Evolutionary conservation across 106 monocot genomes (phyloP), one percentile per base, ranked within the genome.

Genomic region (Amphibolis antarctica): DNA sequence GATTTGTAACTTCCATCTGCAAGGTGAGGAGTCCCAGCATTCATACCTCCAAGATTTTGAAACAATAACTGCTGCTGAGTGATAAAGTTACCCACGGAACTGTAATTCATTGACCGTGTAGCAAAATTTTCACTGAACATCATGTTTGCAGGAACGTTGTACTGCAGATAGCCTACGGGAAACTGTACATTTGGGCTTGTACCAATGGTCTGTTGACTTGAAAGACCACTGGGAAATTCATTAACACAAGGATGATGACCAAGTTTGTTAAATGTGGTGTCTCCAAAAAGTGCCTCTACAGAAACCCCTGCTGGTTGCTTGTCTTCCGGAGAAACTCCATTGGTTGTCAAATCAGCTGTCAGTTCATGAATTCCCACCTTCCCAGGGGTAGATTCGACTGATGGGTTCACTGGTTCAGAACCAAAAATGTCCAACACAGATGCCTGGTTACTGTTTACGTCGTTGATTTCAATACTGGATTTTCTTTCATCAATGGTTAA

Each of bases 41-140:
- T 81, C 1, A 79, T 10, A 69, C 67, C 78, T 45, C 85, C 83
- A 67, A 80, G 53, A 65, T 90, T 96, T 70, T 89, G 96, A 69
- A 78, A 80, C 46, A 82, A 47, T 30, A 89, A 46, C 59, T 94
- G 89, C 58, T 89, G 89, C 71, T 96, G 90, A 48, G 84, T 66
- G 68, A 90, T 58, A 26, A 80, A 71, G 49, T 77, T 76, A 9
- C 78, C 79, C 83, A 89, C 83, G 20, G 88, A 65, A 67, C 65
- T 73, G 77, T 89, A 89, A 51, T 83, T 79, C 56, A 84, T 57
- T 68, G 77, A 69, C 57, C 86, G 83, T 5, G 70, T 42, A 52
- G 79, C 45, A 70, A 79, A 77, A 51, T 66, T 62, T 60, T 66
- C 83, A 78, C 78, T 84, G 46, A 80, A 62, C 81, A 89, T 77